Percentiles rank a stretch among this genome's conserved stretches.
These are phyloP conservation scores for Marasmius oreades DNA, from an alignment of 1,284 basidiomycete species.

Conservation along the genomic window DNA sequence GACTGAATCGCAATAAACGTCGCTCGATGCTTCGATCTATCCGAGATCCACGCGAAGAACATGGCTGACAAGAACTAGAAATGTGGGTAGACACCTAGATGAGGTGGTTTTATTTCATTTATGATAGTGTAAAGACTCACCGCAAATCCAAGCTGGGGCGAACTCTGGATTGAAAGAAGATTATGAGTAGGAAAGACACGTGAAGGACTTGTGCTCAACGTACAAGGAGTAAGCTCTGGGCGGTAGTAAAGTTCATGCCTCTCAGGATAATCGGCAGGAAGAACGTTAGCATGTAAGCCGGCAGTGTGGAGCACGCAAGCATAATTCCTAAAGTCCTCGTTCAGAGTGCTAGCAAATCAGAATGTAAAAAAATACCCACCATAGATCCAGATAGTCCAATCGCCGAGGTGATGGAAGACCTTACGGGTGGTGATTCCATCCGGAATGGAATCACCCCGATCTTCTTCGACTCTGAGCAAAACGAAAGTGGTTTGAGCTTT, in stretches of 20 bases:
- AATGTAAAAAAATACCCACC: conserved; percentile 22
- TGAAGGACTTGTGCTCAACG: conserved; percentile 5
- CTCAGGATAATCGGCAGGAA: conserved; percentile 40
- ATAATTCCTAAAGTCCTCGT: conserved; percentile 31
- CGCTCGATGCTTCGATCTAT: conserved; percentile 36
- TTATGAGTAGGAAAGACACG: too few relatives aligned
- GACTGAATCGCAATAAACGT: conserved; percentile 35
- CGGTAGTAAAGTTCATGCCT: conserved; percentile 31
- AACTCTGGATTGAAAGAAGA: not conserved
- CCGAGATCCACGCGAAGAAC: conserved; percentile 37
- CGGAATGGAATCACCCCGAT: conserved; percentile 21
- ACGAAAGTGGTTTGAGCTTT: conserved; percentile 5
- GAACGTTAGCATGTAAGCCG: conserved; percentile 36
- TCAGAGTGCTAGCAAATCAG: not conserved
- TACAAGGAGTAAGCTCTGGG: conserved; percentile 30
- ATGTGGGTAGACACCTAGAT: too few relatives aligned
- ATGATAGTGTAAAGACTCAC: conserved; percentile 6
- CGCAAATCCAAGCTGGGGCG: not conserved
- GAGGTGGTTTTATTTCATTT: too few relatives aligned
- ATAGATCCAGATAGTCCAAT: conserved; percentile 43
- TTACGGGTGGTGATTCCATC: conserved; percentile 34
- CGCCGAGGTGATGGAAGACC: conserved; percentile 33
- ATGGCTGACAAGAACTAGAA: conserved; percentile 29
- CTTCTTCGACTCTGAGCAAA: conserved; percentile 6
- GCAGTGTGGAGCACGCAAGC: conserved; percentile 38